Evolutionary conservation across 2,329 filamentous ascomycete species (phyloP), one percentile per base, ranked within the genome.

Genomic region (Penicillium crustosum): DNA sequence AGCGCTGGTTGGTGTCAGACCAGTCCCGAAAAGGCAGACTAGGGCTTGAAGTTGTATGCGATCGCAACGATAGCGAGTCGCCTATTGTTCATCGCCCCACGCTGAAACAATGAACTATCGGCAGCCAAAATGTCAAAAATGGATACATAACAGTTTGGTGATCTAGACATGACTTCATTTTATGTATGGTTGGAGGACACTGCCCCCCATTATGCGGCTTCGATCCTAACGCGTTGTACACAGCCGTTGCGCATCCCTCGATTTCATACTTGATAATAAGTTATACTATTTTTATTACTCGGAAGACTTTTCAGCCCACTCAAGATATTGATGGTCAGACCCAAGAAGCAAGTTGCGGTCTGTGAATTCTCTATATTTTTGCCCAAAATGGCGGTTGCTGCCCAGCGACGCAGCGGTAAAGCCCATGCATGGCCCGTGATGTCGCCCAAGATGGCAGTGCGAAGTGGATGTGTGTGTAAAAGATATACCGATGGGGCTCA

Each of bases 391-490:
- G 48, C 41, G 62, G 65, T 73, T 70, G 70, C 66, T 73, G 70
- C 70, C 70, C 70, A 72, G 70, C 65, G 68, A 62, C 59, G 50
- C 66, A 53, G 70, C 70, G 68, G 70, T 71, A 71, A 72, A 70
- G 69, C 66, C 67, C 56, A 69, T 68, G 60, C 54, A 57, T 61
- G 62, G 61, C 62, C 59, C 54, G 60, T 63, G 60, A 53, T 62
- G 63, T 67, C 61, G 68, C 68, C 68, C 63, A 68, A 67, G 69
- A 61, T 56, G 52, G 36, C 51, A 52, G 49, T 52, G 52, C 43
- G 53, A 56, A 55, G 61, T 58, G 58, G 58, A 56, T 53, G 59
- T 58, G 57, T 57, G 48, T 65, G 53, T 57, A 59, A 57, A 42
- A 57, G 44, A 58, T 31, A 62, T 44, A 35, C 42, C 36, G 49